Evolutionary conservation across 1,139 yeast genomes (phyloP).

Genomic region (Suhomyces bolitotheri): DNA sequence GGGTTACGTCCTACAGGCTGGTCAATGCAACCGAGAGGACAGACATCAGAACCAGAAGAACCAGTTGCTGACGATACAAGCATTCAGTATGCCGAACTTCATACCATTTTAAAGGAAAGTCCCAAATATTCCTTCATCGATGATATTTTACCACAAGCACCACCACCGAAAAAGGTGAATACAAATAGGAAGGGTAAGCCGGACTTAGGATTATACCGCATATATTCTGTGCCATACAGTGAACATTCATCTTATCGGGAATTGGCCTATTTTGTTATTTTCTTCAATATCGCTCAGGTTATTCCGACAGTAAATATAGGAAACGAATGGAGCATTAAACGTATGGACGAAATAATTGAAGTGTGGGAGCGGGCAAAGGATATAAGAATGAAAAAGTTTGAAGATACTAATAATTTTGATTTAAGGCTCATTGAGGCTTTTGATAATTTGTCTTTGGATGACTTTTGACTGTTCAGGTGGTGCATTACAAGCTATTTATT

Average conservation of each 20-base stretch:
- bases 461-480: slow-evolving; percentile 10
- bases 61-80: slow-evolving; percentile 7
- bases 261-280: slow-evolving; percentile 60
- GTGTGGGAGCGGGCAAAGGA: slow-evolving; percentile 40
- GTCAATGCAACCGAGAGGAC: slow-evolving; percentile 45
- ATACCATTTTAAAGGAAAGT: slow-evolving; percentile 19
- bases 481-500: too few species aligned
- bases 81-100: slow-evolving; percentile 9
- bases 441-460: slow-evolving; percentile 12
- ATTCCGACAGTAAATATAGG: slow-evolving; percentile 80
- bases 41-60: slow-evolving; percentile 6
- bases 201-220: slow-evolving; percentile 37
- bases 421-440: slow-evolving; percentile 3
- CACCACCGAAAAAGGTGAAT: slow-evolving; percentile 16
- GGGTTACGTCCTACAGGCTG: slow-evolving; percentile 87
- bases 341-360: slow-evolving; percentile 49
- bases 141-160: slow-evolving; percentile 38
- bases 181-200: slow-evolving; percentile 22
- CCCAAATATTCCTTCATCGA: slow-evolving; percentile 29
- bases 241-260: slow-evolving; percentile 93
- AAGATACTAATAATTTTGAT: slow-evolving; percentile 1
- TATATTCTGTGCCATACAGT: slow-evolving; percentile 78
- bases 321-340: slow-evolving; percentile 32
- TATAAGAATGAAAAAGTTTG: slow-evolving; percentile 6
- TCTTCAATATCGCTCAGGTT: slow-evolving; percentile 50